Evolutionary conservation across 768 basidiomycete species (phyloP), one percentile per base, ranked within the genome.

Genomic region (Termitomyces bulborhizus): DNA sequence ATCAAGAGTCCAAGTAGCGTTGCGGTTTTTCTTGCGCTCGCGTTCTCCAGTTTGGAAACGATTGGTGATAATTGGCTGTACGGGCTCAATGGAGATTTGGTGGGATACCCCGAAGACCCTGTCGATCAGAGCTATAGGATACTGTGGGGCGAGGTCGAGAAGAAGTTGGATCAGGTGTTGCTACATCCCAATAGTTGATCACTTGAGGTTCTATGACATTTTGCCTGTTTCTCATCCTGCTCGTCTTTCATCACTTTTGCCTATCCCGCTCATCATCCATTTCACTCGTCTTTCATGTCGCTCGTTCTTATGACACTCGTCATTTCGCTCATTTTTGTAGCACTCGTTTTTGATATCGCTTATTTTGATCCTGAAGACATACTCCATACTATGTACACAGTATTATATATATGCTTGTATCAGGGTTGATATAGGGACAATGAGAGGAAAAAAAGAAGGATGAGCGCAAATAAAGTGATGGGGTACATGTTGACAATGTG

Each of bases 1-100:
- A 56, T 56, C 12, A 50, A 44, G 11, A 32, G 51, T 40, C 48
- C 55, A 21, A 18, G 32, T 31, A 36, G 43, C 26, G 55, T 56
- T 6, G 55, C 55, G 6, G 48, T 42, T 16, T 56, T 56, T 9
- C 27, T 56, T 4, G 42, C 32, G 24, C 42, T 51, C 4, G 43
- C 48, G 27, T 37, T 56, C 27, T 45, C 55, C 15, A 47, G 18
- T 11, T 24, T 56, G 34, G 42, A 56, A 26, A 51, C 41, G 29
- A 42, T 56, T 15, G 46, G 42, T 5, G 49, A 50, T 45, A 56
- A 56, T 39, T 56, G 49, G 55, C 36, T 56, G n/a, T 56, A 56
- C 8, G 41, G 42, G 13, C 34, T 50, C 4, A n/a, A 51, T 39
- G 55, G 43, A 12, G 27, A 51, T 21, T n/a, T 56, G 27, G 26